phyloP scores from a whole-genome alignment of 768 basidiomycete species.

The Royoungia palumana region DNA sequence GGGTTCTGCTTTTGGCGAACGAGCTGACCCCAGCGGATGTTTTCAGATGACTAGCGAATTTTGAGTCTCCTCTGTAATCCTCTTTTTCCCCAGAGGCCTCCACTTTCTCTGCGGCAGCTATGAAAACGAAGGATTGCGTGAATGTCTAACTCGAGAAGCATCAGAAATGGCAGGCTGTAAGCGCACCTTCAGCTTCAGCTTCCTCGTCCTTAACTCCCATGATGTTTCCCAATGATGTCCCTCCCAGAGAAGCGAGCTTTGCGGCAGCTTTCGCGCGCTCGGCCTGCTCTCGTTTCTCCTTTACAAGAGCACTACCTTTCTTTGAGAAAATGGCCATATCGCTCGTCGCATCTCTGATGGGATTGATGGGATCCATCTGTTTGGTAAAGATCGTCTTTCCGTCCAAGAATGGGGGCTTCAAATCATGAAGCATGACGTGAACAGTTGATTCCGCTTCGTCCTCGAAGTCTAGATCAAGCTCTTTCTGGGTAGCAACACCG shows the following conservation, averaged over 20 bases:
- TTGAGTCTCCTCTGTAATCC: constrained; percentile 89
- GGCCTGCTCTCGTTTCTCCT: constrained; percentile 94
- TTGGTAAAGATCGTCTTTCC: constrained; percentile 95
- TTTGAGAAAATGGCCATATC: constrained; percentile 96
- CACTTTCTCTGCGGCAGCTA: constrained; percentile 53
- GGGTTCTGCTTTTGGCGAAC: constrained; percentile 76
- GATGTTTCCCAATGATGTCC: constrained; percentile 93
- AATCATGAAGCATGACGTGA: constrained; percentile 94
- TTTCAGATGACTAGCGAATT: constrained; percentile 95
- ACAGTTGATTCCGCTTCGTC: constrained; percentile 96
- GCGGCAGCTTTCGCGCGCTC: constrained; percentile 96
- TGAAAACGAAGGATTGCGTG: constrained; percentile 56
- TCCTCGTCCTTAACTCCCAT: constrained; percentile 97
- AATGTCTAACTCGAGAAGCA: constrained; percentile 66
- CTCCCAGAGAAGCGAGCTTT: constrained; percentile 87
- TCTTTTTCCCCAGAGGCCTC: constrained; percentile 53
- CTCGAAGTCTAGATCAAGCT: constrained; percentile 91
- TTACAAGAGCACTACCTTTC: constrained; percentile 92
- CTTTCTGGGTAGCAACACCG: constrained; percentile 84
- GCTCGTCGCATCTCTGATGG: constrained; percentile 87
- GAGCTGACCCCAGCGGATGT: constrained; percentile 69
- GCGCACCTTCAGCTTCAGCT: constrained; percentile 86
- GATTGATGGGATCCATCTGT: constrained; percentile 96
- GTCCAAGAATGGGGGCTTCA: constrained; percentile 97
- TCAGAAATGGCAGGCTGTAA: constrained; percentile 12